Evolutionary conservation across 148 eudicot species (phyloP).

Genomic region (Arbutus unedo): DNA sequence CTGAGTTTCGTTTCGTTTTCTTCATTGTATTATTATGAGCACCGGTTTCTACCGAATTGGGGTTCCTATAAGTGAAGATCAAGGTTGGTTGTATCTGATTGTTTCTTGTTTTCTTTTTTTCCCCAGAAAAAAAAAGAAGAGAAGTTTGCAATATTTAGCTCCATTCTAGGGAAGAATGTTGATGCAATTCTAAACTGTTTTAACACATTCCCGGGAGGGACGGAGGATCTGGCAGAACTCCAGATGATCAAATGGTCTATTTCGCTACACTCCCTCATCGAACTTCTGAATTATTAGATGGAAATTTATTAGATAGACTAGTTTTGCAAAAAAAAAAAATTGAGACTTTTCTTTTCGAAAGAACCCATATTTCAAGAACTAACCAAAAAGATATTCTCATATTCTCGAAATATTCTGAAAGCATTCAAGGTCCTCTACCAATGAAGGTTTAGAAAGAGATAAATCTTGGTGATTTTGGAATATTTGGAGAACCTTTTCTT

Average conservation of each 20-base stretch:
- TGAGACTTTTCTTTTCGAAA: no score
- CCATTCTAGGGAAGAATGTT: not conserved
- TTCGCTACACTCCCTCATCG: not conserved
- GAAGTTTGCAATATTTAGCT: not conserved
- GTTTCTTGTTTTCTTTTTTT: not conserved
- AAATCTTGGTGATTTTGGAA: no score
- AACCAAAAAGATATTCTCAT: no score
- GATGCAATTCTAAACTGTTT: not conserved
- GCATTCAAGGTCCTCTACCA: no score
- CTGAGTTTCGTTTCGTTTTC: not conserved
- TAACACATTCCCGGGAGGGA: not conserved
- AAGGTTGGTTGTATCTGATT: not conserved
- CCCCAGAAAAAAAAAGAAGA: not conserved
- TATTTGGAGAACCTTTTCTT: no score
- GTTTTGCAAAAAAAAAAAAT: no score
- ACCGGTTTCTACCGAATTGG: not conserved
- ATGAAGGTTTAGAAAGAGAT: no score
- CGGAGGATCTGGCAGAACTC: not conserved
- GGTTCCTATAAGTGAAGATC: not conserved
- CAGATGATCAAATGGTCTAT: not conserved
- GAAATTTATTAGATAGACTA: no score
- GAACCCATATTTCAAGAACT: no score
- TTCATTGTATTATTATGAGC: not conserved
- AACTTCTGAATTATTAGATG: not conserved
- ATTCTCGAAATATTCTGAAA: no score